Evolutionary conservation across 768 basidiomycete genomes (phyloP), one percentile per base, ranked within the genome.

Genomic region (Xerocomus potaroensis): DNA sequence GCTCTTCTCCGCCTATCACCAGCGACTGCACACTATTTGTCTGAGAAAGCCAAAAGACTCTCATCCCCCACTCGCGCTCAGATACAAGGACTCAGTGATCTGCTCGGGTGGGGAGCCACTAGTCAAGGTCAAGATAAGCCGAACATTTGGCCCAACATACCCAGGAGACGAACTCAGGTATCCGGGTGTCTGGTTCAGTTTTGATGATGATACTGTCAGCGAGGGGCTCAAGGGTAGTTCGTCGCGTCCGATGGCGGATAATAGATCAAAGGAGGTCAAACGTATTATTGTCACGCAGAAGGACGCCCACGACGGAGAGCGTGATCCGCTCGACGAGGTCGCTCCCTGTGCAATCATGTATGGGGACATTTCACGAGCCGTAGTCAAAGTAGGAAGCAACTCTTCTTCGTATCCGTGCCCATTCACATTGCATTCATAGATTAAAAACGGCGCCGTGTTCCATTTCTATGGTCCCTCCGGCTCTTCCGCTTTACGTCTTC

Each of bases 141-240:
- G 80, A 32, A 79, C 77, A 14, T 91, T 92, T 65, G 89, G 89
- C 3, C 90, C 89, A 2, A 91, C 89, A 1, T 91, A 91, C 63
- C 79, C 84, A 10, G 78, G 78, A 22, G 84, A 89, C 47, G 83
- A 85, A 53, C 66, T 91, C 54, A 78, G 77, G 34, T 92, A 91
- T 66, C 90, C 89, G 3, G 89, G 89, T 0, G 72, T 91, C 27
- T 84, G 82, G 77, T 92, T 92, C 61, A 80, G 81, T 54, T 91
- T 91, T 53, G 85, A 87, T 34, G 88, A 89, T 42, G 89, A 91
- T 55, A 67, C 68, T 3, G 69, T 81, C 41, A 65, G 68, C 1
- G 83, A 86, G 47, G 72, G 76, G 6, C 55, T 76, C 51, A 83
- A 80, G 59, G 69, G 69, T n/a, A 58, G 60, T 34, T 45, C 61